These are phyloP conservation scores for Nitzschia sp. DNA, from an alignment of 108 stramenopile species.

Conservation along the genomic window DNA sequence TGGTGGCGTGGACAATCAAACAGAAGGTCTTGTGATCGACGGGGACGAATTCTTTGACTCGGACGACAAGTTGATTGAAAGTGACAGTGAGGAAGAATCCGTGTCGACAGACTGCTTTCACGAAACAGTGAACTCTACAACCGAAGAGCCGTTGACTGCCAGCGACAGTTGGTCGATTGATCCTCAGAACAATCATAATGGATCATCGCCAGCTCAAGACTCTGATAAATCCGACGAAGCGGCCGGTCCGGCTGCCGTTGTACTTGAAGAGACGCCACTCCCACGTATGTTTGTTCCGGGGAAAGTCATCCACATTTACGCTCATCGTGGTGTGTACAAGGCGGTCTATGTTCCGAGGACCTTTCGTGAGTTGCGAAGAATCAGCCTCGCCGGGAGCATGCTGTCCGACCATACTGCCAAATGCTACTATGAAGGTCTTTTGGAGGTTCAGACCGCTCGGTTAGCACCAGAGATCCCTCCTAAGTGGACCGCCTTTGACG, in stretches of 20 bases:
- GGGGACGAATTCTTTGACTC: conserved; percentile 82
- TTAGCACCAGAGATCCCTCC: conserved; percentile 74
- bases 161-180: conserved; percentile 42
- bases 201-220: neutral
- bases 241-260: conserved; percentile 48
- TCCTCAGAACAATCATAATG: neutral
- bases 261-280: conserved; percentile 87
- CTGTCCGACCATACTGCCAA: conserved; percentile 83
- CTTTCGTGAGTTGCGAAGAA: conserved; percentile 76
- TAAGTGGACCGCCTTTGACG: conserved; percentile 89
- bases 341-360: conserved; percentile 79
- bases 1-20: conserved; percentile 42
- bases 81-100: conserved; percentile 50
- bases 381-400: conserved; percentile 91
- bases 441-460: conserved; percentile 84
- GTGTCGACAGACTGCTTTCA: conserved; percentile 14
- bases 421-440: conserved; percentile 85
- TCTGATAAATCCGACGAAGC: conserved; percentile 25
- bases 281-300: conserved; percentile 94
- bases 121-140: conserved; percentile 9
- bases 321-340: conserved; percentile 85
- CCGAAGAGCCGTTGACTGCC: conserved; percentile 1
- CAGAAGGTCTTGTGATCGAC: conserved; percentile 59
- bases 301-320: conserved; percentile 91
- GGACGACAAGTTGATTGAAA: conserved; percentile 60